These are phyloP conservation scores for Cinchona pubescens DNA, from an alignment of 257 asterid genomes.

Conservation along the genomic window DNA sequence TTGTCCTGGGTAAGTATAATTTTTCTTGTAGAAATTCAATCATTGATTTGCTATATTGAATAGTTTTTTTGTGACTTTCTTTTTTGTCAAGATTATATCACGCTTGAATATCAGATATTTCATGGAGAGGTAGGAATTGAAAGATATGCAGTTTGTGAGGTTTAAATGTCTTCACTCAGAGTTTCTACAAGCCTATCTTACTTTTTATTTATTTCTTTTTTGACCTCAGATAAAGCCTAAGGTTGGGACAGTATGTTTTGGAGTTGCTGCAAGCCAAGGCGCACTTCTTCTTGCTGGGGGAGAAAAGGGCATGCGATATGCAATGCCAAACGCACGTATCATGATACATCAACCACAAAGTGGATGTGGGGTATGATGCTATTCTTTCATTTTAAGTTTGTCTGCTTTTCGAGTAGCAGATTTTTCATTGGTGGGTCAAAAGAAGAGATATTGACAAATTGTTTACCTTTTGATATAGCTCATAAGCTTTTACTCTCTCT, in stretches of 20 bases:
- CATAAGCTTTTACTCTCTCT: too few relatives aligned
- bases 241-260: slow-evolving; percentile 97
- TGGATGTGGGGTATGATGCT: slow-evolving; percentile 77
- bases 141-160: slow-evolving; percentile 16
- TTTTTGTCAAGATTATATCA: background rate
- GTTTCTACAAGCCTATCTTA: background rate
- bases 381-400: background rate
- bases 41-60: slow-evolving; percentile 11
- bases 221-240: slow-evolving; percentile 80
- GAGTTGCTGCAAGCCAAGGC: slow-evolving; percentile 92
- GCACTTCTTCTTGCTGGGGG: slow-evolving; percentile 99
- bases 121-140: background rate
- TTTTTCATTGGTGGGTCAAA: background rate
- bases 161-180: background rate
- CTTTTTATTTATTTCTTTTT: slow-evolving; percentile 9
- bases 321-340: slow-evolving; percentile 98
- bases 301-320: slow-evolving; percentile 92
- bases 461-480: background rate
- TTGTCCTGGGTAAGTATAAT: slow-evolving; percentile 89
- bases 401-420: background rate
- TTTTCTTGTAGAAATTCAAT: background rate
- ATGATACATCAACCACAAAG: slow-evolving; percentile 97
- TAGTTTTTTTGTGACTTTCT: background rate
- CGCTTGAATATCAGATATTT: background rate
- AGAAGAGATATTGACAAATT: background rate